phyloP scores from a whole-genome alignment of 1,139 yeast genomes.

The Diutina ranongensis region DNA sequence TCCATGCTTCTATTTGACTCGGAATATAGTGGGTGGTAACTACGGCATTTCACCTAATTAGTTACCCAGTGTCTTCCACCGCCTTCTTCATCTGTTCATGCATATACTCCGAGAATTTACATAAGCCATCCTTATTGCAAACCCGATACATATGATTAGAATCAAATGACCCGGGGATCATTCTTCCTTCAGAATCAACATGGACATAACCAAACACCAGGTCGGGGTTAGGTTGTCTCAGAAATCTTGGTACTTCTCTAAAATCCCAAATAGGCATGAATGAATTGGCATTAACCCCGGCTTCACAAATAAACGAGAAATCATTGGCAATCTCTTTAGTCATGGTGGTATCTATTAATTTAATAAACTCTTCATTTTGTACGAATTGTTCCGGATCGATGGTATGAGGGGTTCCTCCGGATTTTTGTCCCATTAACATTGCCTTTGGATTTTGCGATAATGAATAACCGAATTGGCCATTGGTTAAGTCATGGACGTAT shows the following conservation, averaged over 20 bases:
- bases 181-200: slow-evolving; percentile 44
- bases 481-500: not conserved
- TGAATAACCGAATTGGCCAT: not conserved
- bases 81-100: slow-evolving; percentile 27
- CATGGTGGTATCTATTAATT: slow-evolving; percentile 18
- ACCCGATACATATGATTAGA: slow-evolving; percentile 48
- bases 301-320: slow-evolving; percentile 49
- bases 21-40: no score
- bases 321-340: slow-evolving; percentile 28
- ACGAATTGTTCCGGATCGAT: slow-evolving; percentile 18
- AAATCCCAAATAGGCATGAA: slow-evolving; percentile 68
- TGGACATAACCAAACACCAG: slow-evolving; percentile 63
- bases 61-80: not conserved
- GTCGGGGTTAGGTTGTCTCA: slow-evolving; percentile 63
- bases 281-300: slow-evolving; percentile 42
- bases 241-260: slow-evolving; percentile 53
- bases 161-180: slow-evolving; percentile 46
- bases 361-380: slow-evolving; percentile 19
- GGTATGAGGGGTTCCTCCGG: slow-evolving; percentile 9
- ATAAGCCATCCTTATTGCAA: slow-evolving; percentile 44
- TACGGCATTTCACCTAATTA: no score
- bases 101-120: slow-evolving; percentile 45
- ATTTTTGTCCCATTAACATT: slow-evolving; percentile 18
- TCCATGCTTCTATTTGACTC: no score
- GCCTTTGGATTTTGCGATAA: slow-evolving; percentile 22